Evolutionary conservation across 768 basidiomycete species (phyloP).

Genomic region (Tulasnella sp.): DNA sequence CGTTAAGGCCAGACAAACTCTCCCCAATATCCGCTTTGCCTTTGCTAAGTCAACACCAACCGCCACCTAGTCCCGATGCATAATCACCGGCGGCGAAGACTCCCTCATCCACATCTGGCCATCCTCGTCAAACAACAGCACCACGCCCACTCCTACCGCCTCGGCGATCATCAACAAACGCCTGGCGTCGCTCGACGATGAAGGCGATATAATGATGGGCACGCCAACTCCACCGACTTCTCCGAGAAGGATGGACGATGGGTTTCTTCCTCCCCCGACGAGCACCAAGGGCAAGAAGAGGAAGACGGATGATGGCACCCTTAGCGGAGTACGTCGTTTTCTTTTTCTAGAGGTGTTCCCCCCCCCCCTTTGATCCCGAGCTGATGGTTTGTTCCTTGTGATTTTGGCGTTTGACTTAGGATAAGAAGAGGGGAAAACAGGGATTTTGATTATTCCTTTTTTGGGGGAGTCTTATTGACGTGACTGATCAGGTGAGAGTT

Average conservation of each 20-base stretch:
- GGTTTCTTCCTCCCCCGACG: background rate
- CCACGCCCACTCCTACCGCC: background rate
- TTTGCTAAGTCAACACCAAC: too few species aligned
- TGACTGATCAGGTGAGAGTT: too few species aligned
- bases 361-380: too few species aligned
- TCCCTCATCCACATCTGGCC: slow-evolving; percentile 18
- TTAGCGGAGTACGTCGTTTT: background rate
- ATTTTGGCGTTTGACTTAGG: too few species aligned
- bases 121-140: background rate
- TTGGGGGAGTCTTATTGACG: too few species aligned
- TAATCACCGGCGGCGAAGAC: slow-evolving; percentile 27
- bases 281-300: background rate
- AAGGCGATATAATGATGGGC: background rate
- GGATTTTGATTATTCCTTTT: background rate
- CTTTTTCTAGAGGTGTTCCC: background rate
- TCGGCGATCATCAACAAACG: background rate
- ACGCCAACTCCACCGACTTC: background rate
- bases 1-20: background rate
- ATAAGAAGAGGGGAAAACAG: slow-evolving; percentile 6
- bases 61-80: background rate
- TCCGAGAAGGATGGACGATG: background rate
- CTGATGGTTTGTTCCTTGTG: background rate
- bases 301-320: background rate
- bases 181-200: slow-evolving; percentile 7
- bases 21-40: too few species aligned